Evolutionary conservation across 768 basidiomycete genomes (phyloP), one percentile per base, ranked within the genome.

Genomic region (Auricularia sp.): DNA sequence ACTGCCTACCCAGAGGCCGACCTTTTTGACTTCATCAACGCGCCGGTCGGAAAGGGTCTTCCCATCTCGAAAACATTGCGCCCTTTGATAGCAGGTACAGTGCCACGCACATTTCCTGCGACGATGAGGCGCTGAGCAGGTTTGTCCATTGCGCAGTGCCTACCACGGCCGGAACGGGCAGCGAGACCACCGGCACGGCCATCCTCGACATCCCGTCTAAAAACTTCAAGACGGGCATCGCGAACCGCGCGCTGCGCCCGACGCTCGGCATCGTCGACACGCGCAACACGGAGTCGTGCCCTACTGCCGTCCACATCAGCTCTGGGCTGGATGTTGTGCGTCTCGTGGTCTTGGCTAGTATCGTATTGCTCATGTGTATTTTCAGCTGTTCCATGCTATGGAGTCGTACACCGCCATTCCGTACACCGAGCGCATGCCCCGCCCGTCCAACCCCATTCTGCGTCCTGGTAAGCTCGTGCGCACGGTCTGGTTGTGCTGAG

Each of bases 201-300:
- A 96, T 98, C 69, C 82, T 97, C 64, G 92, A 95, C 71, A 92
- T 97, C 54, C 92, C 95, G 0, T 94, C 93, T 0, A 85, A 83
- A 70, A 84, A 88, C 4, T 97, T 98, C 83, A 98, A 98, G 80
- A 98, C 96, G 14, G 96, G 96, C 54, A 98, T 98, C 69, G 89
- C 96, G 0, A 94, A 83, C 71, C 85, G 95, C 44, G 92, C 94
- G 3, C 77, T 98, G 77, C 93, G 95, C 68, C 96, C 96, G 0
- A 82, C 87, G 1, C 80, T 98, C 29, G 96, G 92, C 36, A 85
- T 94, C 68, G 82, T 85, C 21, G 96, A 98, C 71, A 89, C 93
- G 1, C 81, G 86, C 68, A 97, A 96, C 78, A 98, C 95, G 1
- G 90, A 90, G 67, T 86, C 85, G 5, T 98, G 96, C 73, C 91